phyloP scores from a whole-genome alignment of 1,284 basidiomycete species.

The Phellinidium pouzarii region DNA sequence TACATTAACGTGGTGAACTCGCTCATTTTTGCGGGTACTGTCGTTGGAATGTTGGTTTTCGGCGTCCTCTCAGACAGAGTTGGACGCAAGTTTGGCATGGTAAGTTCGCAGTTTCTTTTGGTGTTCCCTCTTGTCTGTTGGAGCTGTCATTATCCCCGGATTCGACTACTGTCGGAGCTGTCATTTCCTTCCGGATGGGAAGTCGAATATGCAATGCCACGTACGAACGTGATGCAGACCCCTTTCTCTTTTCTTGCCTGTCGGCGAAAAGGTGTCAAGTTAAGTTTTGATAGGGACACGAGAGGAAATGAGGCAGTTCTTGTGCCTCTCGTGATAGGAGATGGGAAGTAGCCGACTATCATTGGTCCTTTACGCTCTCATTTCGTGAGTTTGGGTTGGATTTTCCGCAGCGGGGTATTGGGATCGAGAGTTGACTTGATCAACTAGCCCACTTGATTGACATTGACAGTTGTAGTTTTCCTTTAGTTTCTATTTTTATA shows the following conservation, averaged over 20 bases:
- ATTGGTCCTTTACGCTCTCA: neutral
- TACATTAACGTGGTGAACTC: slow-evolving; percentile 60
- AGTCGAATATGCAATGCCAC: no score
- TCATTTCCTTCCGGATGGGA: no score
- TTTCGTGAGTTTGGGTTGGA: no score
- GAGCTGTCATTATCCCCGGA: no score
- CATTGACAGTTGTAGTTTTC: neutral
- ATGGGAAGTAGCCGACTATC: neutral
- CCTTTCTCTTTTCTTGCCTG: neutral
- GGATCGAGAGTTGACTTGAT: no score
- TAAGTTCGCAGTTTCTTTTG: slow-evolving; percentile 27
- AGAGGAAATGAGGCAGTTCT: neutral
- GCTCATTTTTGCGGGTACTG: slow-evolving; percentile 75
- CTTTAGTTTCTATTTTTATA: neutral
- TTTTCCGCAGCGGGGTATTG: no score
- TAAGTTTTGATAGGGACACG: neutral
- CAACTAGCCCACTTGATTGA: no score
- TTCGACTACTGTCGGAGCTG: no score
- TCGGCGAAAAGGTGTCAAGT: neutral
- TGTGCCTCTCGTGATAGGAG: neutral
- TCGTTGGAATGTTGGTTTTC: slow-evolving; percentile 76
- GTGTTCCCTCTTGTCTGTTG: neutral
- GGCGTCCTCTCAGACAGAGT: slow-evolving; percentile 81
- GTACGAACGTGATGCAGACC: neutral
- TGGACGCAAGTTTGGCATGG: slow-evolving; percentile 87